These are phyloP conservation scores for Lepidium africanum DNA, from an alignment of 345 rosid genomes.

Conservation along the genomic window DNA sequence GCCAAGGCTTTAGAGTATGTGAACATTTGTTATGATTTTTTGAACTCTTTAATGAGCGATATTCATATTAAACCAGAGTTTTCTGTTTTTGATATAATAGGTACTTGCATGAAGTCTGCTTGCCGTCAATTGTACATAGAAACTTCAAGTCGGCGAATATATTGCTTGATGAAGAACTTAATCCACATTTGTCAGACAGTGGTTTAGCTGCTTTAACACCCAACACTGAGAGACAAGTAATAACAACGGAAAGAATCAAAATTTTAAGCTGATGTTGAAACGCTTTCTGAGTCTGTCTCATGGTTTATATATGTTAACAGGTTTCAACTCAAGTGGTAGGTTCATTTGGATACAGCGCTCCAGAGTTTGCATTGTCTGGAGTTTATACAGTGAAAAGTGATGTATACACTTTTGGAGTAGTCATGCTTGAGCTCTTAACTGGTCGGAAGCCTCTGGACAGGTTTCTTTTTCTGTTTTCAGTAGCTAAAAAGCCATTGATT, in stretches of 20 bases:
- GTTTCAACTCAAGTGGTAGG: constrained; percentile 92
- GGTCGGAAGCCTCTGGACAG: constrained; percentile 98
- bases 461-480: constrained; percentile 25
- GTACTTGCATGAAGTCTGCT: constrained; percentile 97
- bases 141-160: constrained; percentile 97
- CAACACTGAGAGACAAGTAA: constrained; percentile 90
- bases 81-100: constrained; percentile 26
- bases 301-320: constrained; percentile 34
- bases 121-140: constrained; percentile 95
- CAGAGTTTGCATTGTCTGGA: constrained; percentile 96
- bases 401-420: constrained; percentile 98
- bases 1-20: constrained; percentile 98
- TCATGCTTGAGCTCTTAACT: constrained; percentile 93
- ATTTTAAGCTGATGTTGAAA: neutral
- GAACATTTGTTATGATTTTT: neutral
- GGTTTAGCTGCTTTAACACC: constrained; percentile 95
- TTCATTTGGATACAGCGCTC: constrained; percentile 97
- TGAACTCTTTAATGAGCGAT: neutral
- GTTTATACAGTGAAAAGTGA: constrained; percentile 94
- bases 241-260: neutral
- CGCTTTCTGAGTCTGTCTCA: neutral
- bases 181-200: constrained; percentile 90
- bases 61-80: neutral
- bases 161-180: constrained; percentile 90
- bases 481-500: neutral